Evolutionary conservation across 768 basidiomycete genomes (phyloP), one percentile per base, ranked within the genome.

Genomic region (Rhizopogon rudus): DNA sequence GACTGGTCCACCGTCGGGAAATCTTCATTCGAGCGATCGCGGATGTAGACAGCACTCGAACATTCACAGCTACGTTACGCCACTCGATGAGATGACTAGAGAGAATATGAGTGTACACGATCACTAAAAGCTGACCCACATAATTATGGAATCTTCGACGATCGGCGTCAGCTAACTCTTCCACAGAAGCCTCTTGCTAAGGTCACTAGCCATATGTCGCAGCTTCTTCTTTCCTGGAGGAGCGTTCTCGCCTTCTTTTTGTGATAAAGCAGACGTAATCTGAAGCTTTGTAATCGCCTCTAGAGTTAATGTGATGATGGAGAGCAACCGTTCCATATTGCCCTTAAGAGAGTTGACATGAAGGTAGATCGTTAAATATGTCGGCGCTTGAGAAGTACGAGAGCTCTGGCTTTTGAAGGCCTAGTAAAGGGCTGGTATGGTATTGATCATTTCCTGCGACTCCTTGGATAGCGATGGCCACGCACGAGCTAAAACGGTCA

Each of bases 321-420:
- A 73, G 6, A 93, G 70, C 3, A 92, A 67, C 59, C 81, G 86
- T 65, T 95, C 93, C 60, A 92, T 65, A 5, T 75, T 69, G 1
- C 86, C 87, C 66, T 89, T 93, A 60, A 94, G 74, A 0, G 67
- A 51, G 2, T 83, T 5, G 86, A 89, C 1, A 91, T 80, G 44
- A 97, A 0, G 95, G 86, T 28, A 96, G 75, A 67, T 98, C 95
- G n/a, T 82, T 79, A 67, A 99, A 98, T 43, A 98, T 75, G 62
- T 91, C 83, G 41, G 87, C 92, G 57, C 83, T 92, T 9, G 87
- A 73, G 65, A 97, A 95, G 71, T 97, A 98, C 3, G 88, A 73
- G 54, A 92, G 82, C 8, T 73, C 71, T 0, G 95, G 91, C 40
- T 69, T 63, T 57, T 82, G 86, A 74, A 95, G 79, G 6, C 96